Base-by-base conservation (phyloP, 2,329 filamentous ascomycete genomes). In the Annulohypoxylon truncatum region DNA sequence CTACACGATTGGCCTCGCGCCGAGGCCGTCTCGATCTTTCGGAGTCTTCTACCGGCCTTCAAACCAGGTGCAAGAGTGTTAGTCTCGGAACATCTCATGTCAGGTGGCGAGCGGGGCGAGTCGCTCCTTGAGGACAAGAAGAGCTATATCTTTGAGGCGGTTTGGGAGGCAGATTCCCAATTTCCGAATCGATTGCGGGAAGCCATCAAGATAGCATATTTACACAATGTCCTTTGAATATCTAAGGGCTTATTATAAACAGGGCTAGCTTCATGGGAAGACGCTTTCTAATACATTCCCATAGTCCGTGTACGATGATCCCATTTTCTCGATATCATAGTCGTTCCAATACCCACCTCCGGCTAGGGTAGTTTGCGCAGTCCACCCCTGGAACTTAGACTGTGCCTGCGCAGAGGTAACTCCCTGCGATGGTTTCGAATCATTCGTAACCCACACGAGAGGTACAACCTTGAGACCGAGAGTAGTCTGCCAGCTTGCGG, bases 331-430 rank as follows among this genome's bases (percentile, higher is more conserved):
- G 44, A 82, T 81, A 64, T 82, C 81, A 60, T 77, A 82, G 64
- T 83, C 81, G 47, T 82, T 83, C 81, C 81, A 83, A 66, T 82
- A 82, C 0, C 81, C 81, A 0, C 79, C 81, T 0, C 77, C 81
- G 1, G 73, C 79, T 12, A 83, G 68, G 0, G 72, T 65, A 4
- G 72, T 71, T 33, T 63, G 61, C 31, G 65, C 31, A 18, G 74
- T 72, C 81, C 80, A 83, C 7, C 53, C 55, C 1, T 66, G 55
- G 54, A 83, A 82, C 67, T 72, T 77, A 0, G 70, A 65, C 68
- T 67, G 57, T 3, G 81, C 81, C 66, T 80, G 79, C 4, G 76
- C 74, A 15, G 76, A 73, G 4, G 77, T 82, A 1, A 70, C 77
- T 2, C 81, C 80, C 18, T 79, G 73, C 20, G 68, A 72, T 4